These are phyloP conservation scores for Pseudocercospora ulei DNA, from an alignment of 2,329 filamentous ascomycete genomes.

Conservation along the genomic window DNA sequence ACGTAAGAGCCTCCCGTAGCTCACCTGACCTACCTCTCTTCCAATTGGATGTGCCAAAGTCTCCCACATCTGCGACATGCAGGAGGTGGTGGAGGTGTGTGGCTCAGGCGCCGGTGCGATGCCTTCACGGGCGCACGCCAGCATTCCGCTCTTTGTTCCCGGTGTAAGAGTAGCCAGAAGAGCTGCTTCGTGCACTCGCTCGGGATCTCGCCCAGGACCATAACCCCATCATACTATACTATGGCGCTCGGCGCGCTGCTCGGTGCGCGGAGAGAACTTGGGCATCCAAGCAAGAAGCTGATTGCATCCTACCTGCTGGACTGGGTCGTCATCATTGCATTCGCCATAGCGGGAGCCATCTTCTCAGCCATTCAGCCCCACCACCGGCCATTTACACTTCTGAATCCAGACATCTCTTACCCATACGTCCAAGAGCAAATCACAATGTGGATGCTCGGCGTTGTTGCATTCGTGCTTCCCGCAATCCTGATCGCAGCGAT, in stretches of 20 bases:
- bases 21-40: too few species aligned
- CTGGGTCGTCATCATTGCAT: constrained; percentile 56
- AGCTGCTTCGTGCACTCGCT: too few species aligned
- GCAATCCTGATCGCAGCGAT: constrained; percentile 59
- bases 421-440: constrained; percentile 66
- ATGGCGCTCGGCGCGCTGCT: constrained; percentile 15
- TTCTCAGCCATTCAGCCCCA: constrained; percentile 55
- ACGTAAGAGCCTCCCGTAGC: too few species aligned
- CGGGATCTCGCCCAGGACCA: constrained; percentile 2
- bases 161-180: too few species aligned
- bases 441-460: constrained; percentile 52
- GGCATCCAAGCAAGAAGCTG: constrained; percentile 33
- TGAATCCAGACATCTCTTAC: constrained; percentile 69
- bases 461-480: constrained; percentile 57
- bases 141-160: too few species aligned
- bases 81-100: too few species aligned
- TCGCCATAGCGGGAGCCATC: constrained; percentile 22
- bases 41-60: too few species aligned
- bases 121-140: too few species aligned
- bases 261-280: constrained; percentile 14
- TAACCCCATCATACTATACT: too few species aligned
- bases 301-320: constrained; percentile 61
- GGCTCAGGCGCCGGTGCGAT: too few species aligned
- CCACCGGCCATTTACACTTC: constrained; percentile 59
- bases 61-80: too few species aligned